Percentiles rank a stretch among this genome's conserved stretches.
These are phyloP conservation scores for Aquilaria yunnanensis DNA, from an alignment of 345 rosid genomes.

Conservation along the genomic window DNA sequence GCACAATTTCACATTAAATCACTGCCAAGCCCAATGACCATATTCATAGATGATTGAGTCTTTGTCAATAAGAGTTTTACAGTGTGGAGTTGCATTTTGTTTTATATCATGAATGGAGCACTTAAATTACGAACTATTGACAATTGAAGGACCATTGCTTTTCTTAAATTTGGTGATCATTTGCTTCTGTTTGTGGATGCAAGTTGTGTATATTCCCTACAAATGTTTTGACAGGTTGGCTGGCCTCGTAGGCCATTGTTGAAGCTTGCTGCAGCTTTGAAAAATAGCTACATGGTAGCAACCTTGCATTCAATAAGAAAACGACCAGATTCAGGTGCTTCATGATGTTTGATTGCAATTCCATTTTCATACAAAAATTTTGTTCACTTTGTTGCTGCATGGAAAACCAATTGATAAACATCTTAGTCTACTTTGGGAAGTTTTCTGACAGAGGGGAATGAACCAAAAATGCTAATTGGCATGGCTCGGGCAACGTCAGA, in stretches of 20 bases:
- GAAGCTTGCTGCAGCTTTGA: conserved; percentile 82
- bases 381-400: conserved; percentile 14
- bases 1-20: too few species aligned
- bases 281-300: conserved; percentile 95
- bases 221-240: conserved; percentile 51
- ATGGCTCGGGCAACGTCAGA: conserved; percentile 99
- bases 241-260: conserved; percentile 92
- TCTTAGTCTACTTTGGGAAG: conserved; percentile 95
- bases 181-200: neutral
- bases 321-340: conserved; percentile 61
- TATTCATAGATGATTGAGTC: too few species aligned
- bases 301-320: conserved; percentile 67
- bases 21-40: too few species aligned
- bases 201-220: neutral
- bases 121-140: conserved; percentile 1
- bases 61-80: neutral
- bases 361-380: conserved; percentile 5
- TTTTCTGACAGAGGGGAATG: conserved; percentile 85
- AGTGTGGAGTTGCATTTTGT: neutral
- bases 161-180: neutral
- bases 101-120: neutral
- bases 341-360: neutral
- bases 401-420: conserved; percentile 57
- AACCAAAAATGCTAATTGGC: conserved; percentile 70
- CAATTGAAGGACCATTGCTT: neutral